Evolutionary conservation across 75 land plant species (phyloP).

Genomic region (Picea glauca): DNA sequence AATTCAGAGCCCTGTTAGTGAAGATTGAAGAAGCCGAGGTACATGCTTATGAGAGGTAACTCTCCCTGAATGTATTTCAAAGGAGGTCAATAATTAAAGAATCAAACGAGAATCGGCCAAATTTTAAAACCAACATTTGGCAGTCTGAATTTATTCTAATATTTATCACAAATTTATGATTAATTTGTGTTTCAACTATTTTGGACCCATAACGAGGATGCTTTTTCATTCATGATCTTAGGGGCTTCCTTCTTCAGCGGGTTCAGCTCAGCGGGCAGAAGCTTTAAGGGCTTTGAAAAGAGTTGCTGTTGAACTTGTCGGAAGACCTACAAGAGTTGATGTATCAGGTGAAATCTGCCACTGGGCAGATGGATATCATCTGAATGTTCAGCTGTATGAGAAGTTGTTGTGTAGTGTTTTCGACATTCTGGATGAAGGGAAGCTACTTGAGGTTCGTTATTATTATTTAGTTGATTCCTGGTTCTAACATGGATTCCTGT

Average conservation of each 20-base stretch:
- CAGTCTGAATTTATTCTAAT: background rate
- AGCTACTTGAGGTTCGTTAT: slow-evolving; percentile 18
- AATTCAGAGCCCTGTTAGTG: slow-evolving; percentile 19
- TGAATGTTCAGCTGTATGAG: slow-evolving; percentile 27
- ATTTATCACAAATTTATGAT: background rate
- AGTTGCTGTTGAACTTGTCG: slow-evolving; percentile 13
- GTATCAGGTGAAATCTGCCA: slow-evolving; percentile 28
- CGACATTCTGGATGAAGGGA: slow-evolving; percentile 23
- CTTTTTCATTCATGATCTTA: background rate
- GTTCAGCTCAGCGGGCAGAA: slow-evolving; percentile 23
- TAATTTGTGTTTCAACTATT: background rate
- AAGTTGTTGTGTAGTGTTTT: slow-evolving; percentile 24
- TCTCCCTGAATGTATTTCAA: slow-evolving; percentile 10
- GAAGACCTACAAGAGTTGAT: slow-evolving; percentile 24
- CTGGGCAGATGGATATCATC: slow-evolving; percentile 30
- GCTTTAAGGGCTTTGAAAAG: slow-evolving; percentile 20
- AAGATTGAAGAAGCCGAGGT: slow-evolving; percentile 17
- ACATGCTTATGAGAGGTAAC: slow-evolving; percentile 6
- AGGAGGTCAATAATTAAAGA: slow-evolving; percentile 5
- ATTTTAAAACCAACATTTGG: background rate
- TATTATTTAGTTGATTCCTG: background rate
- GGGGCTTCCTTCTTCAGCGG: slow-evolving; percentile 18
- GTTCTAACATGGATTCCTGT: background rate
- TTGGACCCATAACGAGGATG: background rate
- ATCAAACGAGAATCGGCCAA: background rate